A percentile compares a stretch with the other conserved stretches of the same genome.
Evolutionary conservation across 768 basidiomycete genomes (phyloP).

Genomic region (Suillus alpinus): DNA sequence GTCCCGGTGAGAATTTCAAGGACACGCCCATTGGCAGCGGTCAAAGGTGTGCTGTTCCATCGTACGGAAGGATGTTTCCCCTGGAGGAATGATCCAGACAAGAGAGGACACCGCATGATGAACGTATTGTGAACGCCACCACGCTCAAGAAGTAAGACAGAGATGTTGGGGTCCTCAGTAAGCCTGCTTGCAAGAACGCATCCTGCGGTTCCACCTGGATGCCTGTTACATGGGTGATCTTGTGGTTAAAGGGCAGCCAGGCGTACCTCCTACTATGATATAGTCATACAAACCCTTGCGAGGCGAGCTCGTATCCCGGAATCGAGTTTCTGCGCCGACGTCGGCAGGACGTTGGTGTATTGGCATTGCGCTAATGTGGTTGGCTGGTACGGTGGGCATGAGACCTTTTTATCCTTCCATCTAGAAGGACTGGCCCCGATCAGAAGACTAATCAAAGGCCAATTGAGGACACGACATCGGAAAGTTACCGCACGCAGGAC

Average conservation of each 20-base stretch:
- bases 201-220: slow-evolving; percentile 38
- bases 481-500: too few species aligned
- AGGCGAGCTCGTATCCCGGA: neutral
- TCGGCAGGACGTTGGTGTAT: neutral
- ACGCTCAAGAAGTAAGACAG: slow-evolving; percentile 36
- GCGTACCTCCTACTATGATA: slow-evolving; percentile 10
- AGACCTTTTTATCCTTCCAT: too few species aligned
- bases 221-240: neutral
- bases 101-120: slow-evolving; percentile 27
- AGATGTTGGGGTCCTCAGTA: slow-evolving; percentile 25
- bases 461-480: too few species aligned
- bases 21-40: neutral
- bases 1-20: slow-evolving; percentile 15
- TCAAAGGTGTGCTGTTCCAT: neutral
- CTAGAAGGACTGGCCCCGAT: too few species aligned
- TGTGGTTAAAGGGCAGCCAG: neutral
- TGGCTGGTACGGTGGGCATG: too few species aligned
- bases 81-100: slow-evolving; percentile 25
- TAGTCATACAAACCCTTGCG: slow-evolving; percentile 7
- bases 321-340: neutral
- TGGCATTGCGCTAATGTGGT: neutral
- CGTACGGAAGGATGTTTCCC: neutral
- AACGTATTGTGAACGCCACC: slow-evolving; percentile 26
- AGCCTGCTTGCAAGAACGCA: slow-evolving; percentile 39
- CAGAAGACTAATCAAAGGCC: too few species aligned